These are phyloP conservation scores for Tetracladium marchalianum DNA, from an alignment of 495 filamentous ascomycete species.

Conservation along the genomic window DNA sequence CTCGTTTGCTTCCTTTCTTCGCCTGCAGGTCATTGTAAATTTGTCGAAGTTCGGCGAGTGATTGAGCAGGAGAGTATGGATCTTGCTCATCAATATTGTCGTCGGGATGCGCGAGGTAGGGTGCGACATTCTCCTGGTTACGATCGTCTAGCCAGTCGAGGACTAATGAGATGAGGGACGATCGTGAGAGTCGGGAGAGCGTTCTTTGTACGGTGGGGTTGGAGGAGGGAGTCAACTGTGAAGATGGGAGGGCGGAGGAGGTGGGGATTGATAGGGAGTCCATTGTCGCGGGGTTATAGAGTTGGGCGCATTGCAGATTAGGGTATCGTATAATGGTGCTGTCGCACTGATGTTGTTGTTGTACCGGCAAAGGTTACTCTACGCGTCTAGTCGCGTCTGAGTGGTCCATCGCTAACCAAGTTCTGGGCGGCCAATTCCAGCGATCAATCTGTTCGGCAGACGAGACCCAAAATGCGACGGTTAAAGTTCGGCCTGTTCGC, in stretches of 20 bases:
- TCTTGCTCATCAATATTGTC: slow-evolving; percentile 37
- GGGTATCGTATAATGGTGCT: no score
- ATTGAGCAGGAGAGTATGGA: slow-evolving; percentile 51
- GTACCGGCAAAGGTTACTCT: no score
- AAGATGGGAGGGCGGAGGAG: slow-evolving; percentile 28
- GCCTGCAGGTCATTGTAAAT: slow-evolving; percentile 43
- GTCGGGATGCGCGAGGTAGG: slow-evolving; percentile 35
- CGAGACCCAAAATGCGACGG: no score
- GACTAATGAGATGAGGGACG: slow-evolving; percentile 57
- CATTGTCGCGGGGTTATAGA: slow-evolving; percentile 1
- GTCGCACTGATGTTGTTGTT: no score
- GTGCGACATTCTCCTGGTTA: slow-evolving; percentile 44
- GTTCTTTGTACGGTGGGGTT: slow-evolving; percentile 52
- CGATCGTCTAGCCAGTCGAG: slow-evolving; percentile 63
- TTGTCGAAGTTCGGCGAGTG: slow-evolving; percentile 50
- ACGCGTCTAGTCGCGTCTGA: no score
- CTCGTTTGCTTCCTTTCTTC: slow-evolving; percentile 59
- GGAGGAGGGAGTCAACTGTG: slow-evolving; percentile 50
- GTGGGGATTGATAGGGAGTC: slow-evolving; percentile 19
- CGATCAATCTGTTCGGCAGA: no score
- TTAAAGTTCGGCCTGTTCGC: no score
- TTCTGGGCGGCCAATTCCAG: no score
- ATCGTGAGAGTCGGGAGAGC: slow-evolving; percentile 58
- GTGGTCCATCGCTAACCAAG: no score
- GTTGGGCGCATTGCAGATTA: no score